Base-by-base conservation (phyloP, 345 rosid genomes). In the Salix caprea region DNA sequence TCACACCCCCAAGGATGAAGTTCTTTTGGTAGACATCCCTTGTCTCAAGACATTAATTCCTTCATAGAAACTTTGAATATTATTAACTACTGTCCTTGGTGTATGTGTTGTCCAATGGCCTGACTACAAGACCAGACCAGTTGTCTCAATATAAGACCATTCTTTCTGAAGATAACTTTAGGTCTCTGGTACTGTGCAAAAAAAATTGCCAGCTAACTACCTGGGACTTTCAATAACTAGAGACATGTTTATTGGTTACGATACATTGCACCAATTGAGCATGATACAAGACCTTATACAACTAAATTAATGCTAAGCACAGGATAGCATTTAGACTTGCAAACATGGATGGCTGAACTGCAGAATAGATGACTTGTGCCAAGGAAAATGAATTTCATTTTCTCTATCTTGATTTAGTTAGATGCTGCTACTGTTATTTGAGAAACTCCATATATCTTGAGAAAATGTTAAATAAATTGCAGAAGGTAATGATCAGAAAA, bases 401-500 rank as follows among this genome's bases (percentile, higher is more conserved):
- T 37, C 24, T 15, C n/a, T 32, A 16, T 12, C 54, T 58, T 48
- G 69, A 69, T 72, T 46, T 4, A 75, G 6, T 36, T n/a, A 32
- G 67, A 60, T 64, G 24, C 24, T 50, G 36, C 8, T 48, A 11
- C 62, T 30, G 2, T 40, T 18, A 24, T 24, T 73, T 58, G 40
- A 11, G 78, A 75, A 77, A 71, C 19, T 69, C 44, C 34, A 8
- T 9, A 67, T 85, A 36, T 40, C 44, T 6, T 42, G 62, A 73
- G 71, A 71, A 84, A 75, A 85, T 78, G 30, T 75, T 80, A 71
- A 64, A 78, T 82, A 82, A 78, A 83, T 81, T 88, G 89, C 96
- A 93, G 96, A 89, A 81, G 90, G 93, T 46, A 86, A 74, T 77
- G 97, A 94, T 11, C 91, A 83, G 89, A 92, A 86, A 85, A 85